Evolutionary conservation across 129 eudicot genomes (phyloP), one percentile per base, ranked within the genome.

Genomic region (Chrysanthemum seticuspe): DNA sequence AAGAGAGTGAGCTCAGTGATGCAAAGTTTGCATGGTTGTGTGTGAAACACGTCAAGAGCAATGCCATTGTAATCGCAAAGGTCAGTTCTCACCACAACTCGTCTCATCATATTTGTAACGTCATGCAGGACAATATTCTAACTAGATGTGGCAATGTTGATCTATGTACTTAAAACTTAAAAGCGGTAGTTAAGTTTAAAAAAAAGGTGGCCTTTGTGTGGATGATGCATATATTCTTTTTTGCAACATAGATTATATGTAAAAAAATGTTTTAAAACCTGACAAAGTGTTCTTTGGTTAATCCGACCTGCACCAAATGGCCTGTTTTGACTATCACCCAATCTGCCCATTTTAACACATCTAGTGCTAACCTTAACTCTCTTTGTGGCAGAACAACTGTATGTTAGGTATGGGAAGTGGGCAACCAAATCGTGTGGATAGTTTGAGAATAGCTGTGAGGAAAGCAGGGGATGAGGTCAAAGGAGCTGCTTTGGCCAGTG

Each of bases 341-440:
- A 7, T 36, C 9, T 36, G 45, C 45, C 8, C 45, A 36, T 36
- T 36, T 36, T 36, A 10, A 36, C 45, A 36, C 10, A 8, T 15
- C n/a, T 58, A 27, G 10, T 70, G 62, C 68, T 77, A 59, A 66
- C 48, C 12, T 54, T 15, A 29, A 60, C 12, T 6, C 9, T 76
- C 18, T 14, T 14, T 78, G 77, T 77, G 54, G 82, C 88, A 91
- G 97, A 76, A 91, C 54, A 95, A 91, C 76, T 83, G 96, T 77
- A 88, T 91, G 96, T 80, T 95, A 61, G 96, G 99, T 25, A 95
- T 95, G 99, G 99, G 99, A 76, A 95, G 97, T 67, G 99, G 99
- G 59, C 99, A 90, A 49, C 97, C 99, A 0, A 95, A 91, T 73
- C 97, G 99, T 75, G 74, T 86, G 75, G 99, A 95, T 82, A 95